Conservation (phyloP, 2,329 filamentous ascomycete species). For the Colletotrichum phormii region DNA sequence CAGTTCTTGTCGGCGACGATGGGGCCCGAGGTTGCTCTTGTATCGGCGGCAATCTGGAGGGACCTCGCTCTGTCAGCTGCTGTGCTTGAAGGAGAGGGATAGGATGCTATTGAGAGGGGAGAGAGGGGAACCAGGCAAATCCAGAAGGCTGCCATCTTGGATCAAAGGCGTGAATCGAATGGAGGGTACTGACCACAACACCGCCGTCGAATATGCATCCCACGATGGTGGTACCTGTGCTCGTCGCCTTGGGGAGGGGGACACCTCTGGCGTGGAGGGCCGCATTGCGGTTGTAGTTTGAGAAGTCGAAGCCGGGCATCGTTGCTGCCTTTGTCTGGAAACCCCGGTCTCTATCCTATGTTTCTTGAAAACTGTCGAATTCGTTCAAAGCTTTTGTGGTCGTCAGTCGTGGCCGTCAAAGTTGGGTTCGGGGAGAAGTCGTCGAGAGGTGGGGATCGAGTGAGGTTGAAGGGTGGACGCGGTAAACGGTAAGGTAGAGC, state of each 20-base stretch:
- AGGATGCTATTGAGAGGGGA: constrained; percentile 32
- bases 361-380: constrained; percentile 1
- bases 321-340: constrained; percentile 46
- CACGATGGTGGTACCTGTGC: constrained; percentile 98
- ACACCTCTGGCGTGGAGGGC: constrained; percentile 94
- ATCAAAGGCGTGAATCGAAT: background rate
- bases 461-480: constrained; percentile 38
- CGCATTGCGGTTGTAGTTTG: constrained; percentile 99
- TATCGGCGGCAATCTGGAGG: constrained; percentile 91
- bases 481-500: constrained; percentile 43
- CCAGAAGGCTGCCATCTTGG: too few relatives aligned
- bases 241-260: constrained; percentile 95
- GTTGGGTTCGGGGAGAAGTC: constrained; percentile 5
- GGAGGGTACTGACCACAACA: constrained; percentile 77
- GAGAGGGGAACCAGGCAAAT: too few relatives aligned
- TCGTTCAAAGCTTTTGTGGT: constrained; percentile 9
- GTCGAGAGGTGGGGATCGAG: constrained; percentile 40
- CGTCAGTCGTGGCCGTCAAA: constrained; percentile 13
- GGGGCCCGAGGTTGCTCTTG: constrained; percentile 93
- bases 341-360: background rate
- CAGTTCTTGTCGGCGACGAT: constrained; percentile 99
- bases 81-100: background rate
- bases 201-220: constrained; percentile 97
- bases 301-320: constrained; percentile 99
- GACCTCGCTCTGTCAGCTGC: constrained; percentile 12